Percentiles rank a stretch among this genome's conserved stretches.
phyloP scores from a whole-genome alignment of 164 flowering plant species.

The Annona cherimola region DNA sequence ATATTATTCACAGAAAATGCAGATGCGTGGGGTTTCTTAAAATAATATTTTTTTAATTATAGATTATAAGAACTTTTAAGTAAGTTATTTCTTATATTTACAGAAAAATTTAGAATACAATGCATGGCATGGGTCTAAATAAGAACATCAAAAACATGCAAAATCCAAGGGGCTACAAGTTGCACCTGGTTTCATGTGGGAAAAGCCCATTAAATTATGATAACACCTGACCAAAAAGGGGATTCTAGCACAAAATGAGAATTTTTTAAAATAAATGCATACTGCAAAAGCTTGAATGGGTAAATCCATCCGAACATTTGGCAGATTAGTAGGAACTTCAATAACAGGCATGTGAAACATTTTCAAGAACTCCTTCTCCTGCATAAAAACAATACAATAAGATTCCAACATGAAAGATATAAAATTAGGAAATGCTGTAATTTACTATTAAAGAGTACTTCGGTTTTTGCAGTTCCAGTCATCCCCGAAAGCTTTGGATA shows the following conservation, averaged over 20 bases:
- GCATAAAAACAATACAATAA: slow-evolving; percentile 10
- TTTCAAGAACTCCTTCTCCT: slow-evolving; percentile 96
- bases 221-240: no score
- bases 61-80: no score
- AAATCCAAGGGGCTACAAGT: no score
- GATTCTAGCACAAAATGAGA: neutral
- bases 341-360: slow-evolving; percentile 96
- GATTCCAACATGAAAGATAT: neutral
- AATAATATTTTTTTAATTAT: no score
- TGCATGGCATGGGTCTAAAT: neutral
- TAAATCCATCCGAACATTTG: slow-evolving; percentile 85
- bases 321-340: slow-evolving; percentile 90
- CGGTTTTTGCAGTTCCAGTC: slow-evolving; percentile 99
- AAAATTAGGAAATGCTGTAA: neutral
- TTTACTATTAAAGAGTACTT: slow-evolving; percentile 34
- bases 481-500: slow-evolving; percentile 97
- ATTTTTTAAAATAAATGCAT: slow-evolving; percentile 10
- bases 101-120: no score
- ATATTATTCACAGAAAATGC: no score
- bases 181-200: no score
- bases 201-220: no score
- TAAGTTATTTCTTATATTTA: no score
- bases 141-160: neutral
- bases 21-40: no score
- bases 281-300: slow-evolving; percentile 97